Conservation (phyloP, 345 rosid genomes). For the Corymbia maculata region DNA sequence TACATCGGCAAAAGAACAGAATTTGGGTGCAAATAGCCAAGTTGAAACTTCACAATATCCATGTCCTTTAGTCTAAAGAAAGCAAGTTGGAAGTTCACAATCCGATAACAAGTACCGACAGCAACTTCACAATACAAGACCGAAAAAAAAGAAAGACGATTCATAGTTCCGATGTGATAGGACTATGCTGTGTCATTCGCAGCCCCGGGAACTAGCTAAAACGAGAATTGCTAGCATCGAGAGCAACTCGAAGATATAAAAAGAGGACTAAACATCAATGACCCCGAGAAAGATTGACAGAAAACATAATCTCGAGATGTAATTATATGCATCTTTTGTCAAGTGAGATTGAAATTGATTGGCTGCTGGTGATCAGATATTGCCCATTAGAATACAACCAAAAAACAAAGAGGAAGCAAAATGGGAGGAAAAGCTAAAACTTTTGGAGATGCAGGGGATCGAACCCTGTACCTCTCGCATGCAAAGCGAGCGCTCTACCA, state of each 20-base stretch:
- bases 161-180: not conserved
- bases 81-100: not conserved
- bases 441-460: constrained; percentile 42
- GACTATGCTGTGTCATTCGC: not conserved
- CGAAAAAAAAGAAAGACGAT: not conserved
- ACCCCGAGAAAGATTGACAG: not conserved
- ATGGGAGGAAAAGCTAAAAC: not conserved
- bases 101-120: not conserved
- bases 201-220: not conserved
- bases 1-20: not conserved
- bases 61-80: not conserved
- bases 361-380: not conserved
- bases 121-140: not conserved
- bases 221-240: not conserved
- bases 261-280: not conserved
- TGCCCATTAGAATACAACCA: not conserved
- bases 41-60: not conserved
- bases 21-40: not conserved
- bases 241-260: not conserved
- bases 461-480: constrained; percentile 50
- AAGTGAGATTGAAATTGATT: not conserved
- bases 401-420: not conserved
- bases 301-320: not conserved
- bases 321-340: not conserved
- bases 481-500: constrained; percentile 62